Conservation (phyloP, 2,329 filamentous ascomycete species). For the Ophiostoma sp. region DNA sequence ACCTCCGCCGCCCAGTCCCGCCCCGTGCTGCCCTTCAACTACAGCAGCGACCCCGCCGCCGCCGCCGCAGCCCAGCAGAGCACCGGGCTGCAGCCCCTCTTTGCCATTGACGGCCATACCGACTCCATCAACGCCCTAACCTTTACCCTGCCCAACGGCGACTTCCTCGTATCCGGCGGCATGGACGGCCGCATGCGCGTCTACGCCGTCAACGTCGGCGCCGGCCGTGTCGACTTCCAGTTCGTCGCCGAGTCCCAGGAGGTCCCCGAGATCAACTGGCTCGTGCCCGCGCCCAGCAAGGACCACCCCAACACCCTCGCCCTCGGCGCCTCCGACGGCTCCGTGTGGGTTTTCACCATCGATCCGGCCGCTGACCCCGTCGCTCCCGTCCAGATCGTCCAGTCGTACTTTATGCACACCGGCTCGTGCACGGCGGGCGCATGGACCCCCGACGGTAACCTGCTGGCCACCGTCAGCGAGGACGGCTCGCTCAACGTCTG, state of each 20-base stretch:
- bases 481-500: slow-evolving; percentile 86
- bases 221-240: slow-evolving; percentile 39
- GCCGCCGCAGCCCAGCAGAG: slow-evolving; percentile 40
- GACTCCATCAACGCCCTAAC: slow-evolving; percentile 84
- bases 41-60: slow-evolving; percentile 58
- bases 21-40: slow-evolving; percentile 71
- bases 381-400: slow-evolving; percentile 69
- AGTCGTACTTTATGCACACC: slow-evolving; percentile 89
- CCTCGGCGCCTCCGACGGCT: slow-evolving; percentile 82
- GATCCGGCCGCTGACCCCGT: slow-evolving; percentile 53
- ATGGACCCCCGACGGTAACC: slow-evolving; percentile 81
- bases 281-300: slow-evolving; percentile 67
- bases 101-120: slow-evolving; percentile 78
- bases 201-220: slow-evolving; percentile 46
- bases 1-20: slow-evolving; percentile 56
- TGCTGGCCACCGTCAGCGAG: slow-evolving; percentile 84
- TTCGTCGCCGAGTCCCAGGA: slow-evolving; percentile 77
- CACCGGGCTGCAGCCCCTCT: slow-evolving; percentile 58
- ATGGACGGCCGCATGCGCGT: slow-evolving; percentile 77
- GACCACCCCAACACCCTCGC: slow-evolving; percentile 75
- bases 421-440: slow-evolving; percentile 79
- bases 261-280: slow-evolving; percentile 93
- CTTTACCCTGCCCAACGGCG: slow-evolving; percentile 78
- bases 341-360: slow-evolving; percentile 93
- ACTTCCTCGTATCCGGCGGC: slow-evolving; percentile 80